These are phyloP conservation scores for Phytophthora capsici DNA, from an alignment of 352 stramenopile genomes.

Conservation along the genomic window DNA sequence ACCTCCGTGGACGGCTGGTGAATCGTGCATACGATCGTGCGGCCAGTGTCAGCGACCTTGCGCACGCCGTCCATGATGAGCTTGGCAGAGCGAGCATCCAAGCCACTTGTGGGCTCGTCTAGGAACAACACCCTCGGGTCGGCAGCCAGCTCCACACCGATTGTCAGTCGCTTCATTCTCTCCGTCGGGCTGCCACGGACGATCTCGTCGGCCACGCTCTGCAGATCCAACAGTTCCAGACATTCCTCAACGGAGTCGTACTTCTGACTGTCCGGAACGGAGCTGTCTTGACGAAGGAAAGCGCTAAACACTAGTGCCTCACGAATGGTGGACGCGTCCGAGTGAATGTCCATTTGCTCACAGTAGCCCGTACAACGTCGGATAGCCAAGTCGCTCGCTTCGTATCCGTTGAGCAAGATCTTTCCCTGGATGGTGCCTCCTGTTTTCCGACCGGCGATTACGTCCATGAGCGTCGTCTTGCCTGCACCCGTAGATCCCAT, in stretches of 20 bases:
- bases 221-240: slow-evolving; percentile 42
- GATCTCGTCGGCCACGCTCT: slow-evolving; percentile 39
- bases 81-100: slow-evolving; percentile 62
- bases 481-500: slow-evolving; percentile 70
- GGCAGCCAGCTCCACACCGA: slow-evolving; percentile 89
- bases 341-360: slow-evolving; percentile 88
- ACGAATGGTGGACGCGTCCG: slow-evolving; percentile 84
- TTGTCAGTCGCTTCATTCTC: slow-evolving; percentile 56
- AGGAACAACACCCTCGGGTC: slow-evolving; percentile 82
- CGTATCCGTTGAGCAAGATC: slow-evolving; percentile 52
- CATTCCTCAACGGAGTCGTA: slow-evolving; percentile 39
- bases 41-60: slow-evolving; percentile 58
- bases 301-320: slow-evolving; percentile 90
- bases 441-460: slow-evolving; percentile 92
- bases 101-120: slow-evolving; percentile 62
- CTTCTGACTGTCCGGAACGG: slow-evolving; percentile 37
- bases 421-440: slow-evolving; percentile 72
- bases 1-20: slow-evolving; percentile 88
- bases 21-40: slow-evolving; percentile 91
- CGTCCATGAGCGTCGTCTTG: slow-evolving; percentile 94
- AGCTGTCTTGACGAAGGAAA: slow-evolving; percentile 56
- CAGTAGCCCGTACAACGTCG: slow-evolving; percentile 47
- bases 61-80: slow-evolving; percentile 80
- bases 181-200: slow-evolving; percentile 48
- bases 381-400: slow-evolving; percentile 40